Evolutionary conservation across 225 moss, liverwort and hornwort genomes (phyloP), one percentile per base, ranked within the genome.

Genomic region (Rhytidiadelphus loreus): DNA sequence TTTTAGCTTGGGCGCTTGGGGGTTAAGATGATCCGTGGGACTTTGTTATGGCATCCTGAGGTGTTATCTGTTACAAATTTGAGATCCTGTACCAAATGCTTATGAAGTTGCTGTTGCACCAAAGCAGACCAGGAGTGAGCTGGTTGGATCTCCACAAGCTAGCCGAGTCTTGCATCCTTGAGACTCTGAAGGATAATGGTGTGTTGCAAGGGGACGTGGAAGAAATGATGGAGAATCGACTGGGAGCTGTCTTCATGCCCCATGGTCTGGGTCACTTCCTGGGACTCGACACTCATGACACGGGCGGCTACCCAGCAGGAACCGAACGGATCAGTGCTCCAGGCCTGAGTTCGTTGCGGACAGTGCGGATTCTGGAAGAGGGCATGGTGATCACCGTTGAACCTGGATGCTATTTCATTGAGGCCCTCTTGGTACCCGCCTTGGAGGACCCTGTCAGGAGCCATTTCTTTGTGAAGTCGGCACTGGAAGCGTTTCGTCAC

Each of bases 251-350:
- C 46, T 96, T 99, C 90, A 99, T 99, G 98, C 97, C 98, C 53
- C 98, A 99, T 91, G 98, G 97, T 57, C 86, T 99, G n/a, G 98
- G 97, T 65, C 98, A 99, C 90, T 99, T 99, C 87, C 83, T 97
- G 69, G 98, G 98, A 61, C 93, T 99, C 8, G 97, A 99, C 84
- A 94, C 95, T 18, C 98, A 97, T 77, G 98, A 99, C 89, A 91
- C 94, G 1, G 93, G 97, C 56, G 97, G 98, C 85, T 97, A 95
- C 79, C 97, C 95, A 10, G 85, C 90, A 89, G 97, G 97, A 88
- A 93, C 89, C 37, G 89, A 95, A 71, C 92, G 96, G 80, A 87
- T 93, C 69, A 82, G 23, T 64, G 92, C 93, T 55, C 92, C 96
- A 21, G 96, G 98, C 28, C 89, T 99, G 88, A 93, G 86, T 48